Evolutionary conservation across 2,329 filamentous ascomycete genomes (phyloP).

Genomic region (Blastomyces emzantsi): DNA sequence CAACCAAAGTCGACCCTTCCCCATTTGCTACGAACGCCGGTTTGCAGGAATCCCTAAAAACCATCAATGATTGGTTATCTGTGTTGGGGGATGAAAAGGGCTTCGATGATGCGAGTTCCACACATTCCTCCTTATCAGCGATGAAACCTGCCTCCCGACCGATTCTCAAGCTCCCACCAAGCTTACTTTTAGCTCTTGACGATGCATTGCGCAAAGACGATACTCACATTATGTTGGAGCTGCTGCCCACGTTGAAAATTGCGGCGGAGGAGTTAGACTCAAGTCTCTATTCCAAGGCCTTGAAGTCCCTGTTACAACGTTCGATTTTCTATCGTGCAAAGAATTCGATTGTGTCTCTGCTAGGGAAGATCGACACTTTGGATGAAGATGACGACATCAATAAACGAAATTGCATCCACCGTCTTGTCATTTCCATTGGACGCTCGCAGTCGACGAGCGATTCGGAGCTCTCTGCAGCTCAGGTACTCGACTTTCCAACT

Average conservation of each 20-base stretch:
- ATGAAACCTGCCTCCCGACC: constrained; percentile 68
- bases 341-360: constrained; percentile 59
- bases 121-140: constrained; percentile 59
- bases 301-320: constrained; percentile 37
- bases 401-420: constrained; percentile 84
- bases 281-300: constrained; percentile 55
- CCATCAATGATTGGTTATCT: constrained; percentile 87
- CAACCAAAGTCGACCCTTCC: constrained; percentile 80
- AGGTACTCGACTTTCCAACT: constrained; percentile 40
- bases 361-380: constrained; percentile 60
- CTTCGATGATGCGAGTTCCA: constrained; percentile 62
- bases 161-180: constrained; percentile 61
- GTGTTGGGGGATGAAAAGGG: constrained; percentile 67
- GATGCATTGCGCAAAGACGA: constrained; percentile 35
- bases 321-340: constrained; percentile 63
- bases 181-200: constrained; percentile 34
- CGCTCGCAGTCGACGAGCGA: constrained; percentile 54
- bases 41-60: constrained; percentile 50
- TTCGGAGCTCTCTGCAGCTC: constrained; percentile 45
- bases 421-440: constrained; percentile 84
- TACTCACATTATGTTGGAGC: constrained; percentile 34
- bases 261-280: constrained; percentile 50
- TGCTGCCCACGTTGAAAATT: constrained; percentile 51
- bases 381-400: constrained; percentile 91
- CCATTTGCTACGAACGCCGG: constrained; percentile 71